phyloP scores from a whole-genome alignment of 2,329 filamentous ascomycete genomes.

The Neodidymelliopsis sp. region DNA sequence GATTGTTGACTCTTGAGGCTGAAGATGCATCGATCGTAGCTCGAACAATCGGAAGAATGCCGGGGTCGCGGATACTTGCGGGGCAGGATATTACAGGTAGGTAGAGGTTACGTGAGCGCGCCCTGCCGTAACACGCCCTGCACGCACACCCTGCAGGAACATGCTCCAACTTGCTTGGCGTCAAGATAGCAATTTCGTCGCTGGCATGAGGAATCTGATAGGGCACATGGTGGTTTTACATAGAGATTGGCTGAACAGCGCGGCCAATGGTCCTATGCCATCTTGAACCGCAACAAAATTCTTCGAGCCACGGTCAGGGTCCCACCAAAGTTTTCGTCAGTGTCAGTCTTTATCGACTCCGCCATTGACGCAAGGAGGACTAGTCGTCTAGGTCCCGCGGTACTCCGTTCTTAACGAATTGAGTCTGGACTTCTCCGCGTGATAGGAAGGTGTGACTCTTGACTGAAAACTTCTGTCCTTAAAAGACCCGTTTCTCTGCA shows the following conservation, averaged over 20 bases:
- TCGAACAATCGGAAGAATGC: slow-evolving; percentile 22
- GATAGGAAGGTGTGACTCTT: slow-evolving; percentile 40
- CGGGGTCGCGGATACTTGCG: slow-evolving; percentile 35
- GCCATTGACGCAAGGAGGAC: slow-evolving; percentile 20
- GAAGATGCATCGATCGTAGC: slow-evolving; percentile 19
- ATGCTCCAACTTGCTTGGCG: slow-evolving; percentile 6
- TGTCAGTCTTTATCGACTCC: slow-evolving; percentile 24
- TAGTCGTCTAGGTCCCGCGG: slow-evolving; percentile 22
- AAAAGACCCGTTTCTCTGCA: slow-evolving; percentile 23
- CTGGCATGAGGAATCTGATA: background rate
- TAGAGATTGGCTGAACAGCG: background rate
- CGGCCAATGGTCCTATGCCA: background rate
- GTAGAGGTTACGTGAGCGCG: slow-evolving; percentile 27
- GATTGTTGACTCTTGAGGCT: slow-evolving; percentile 18
- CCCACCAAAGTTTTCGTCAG: slow-evolving; percentile 10
- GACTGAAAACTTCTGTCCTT: slow-evolving; percentile 26
- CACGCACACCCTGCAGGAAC: slow-evolving; percentile 6
- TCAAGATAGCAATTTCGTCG: slow-evolving; percentile 10
- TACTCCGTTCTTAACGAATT: slow-evolving; percentile 16
- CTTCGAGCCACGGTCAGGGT: slow-evolving; percentile 10
- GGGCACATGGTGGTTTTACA: background rate
- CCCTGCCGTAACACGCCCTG: slow-evolving; percentile 22
- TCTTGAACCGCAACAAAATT: slow-evolving; percentile 12
- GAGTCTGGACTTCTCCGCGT: slow-evolving; percentile 25
- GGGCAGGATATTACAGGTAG: slow-evolving; percentile 33